Evolutionary conservation across 345 rosid genomes (phyloP).

Genomic region (Gossypium sturtianum): DNA sequence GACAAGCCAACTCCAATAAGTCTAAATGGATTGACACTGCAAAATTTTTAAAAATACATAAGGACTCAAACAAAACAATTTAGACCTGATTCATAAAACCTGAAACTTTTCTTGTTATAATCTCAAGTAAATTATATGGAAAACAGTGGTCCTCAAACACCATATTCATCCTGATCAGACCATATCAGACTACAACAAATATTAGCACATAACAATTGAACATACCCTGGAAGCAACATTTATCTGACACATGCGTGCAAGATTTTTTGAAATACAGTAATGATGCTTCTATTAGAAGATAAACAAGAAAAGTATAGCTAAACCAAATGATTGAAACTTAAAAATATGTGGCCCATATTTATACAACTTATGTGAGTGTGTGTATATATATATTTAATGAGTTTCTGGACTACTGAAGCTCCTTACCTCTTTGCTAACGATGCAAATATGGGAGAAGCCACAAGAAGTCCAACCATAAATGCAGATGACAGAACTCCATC

Average conservation of each 20-base stretch:
- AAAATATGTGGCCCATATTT: not conserved
- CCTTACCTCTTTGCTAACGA: constrained; percentile 72
- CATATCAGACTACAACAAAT: not conserved
- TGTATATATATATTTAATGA: not conserved
- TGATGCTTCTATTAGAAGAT: not conserved
- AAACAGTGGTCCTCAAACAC: not conserved
- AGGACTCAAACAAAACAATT: constrained; percentile 5
- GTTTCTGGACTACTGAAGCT: not conserved
- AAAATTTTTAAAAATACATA: constrained; percentile 17
- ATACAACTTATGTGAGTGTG: not conserved
- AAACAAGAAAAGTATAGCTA: not conserved
- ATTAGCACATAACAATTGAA: not conserved
- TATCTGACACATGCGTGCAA: not conserved
- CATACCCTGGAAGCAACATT: not conserved
- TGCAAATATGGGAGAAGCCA: constrained; percentile 92
- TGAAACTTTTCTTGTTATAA: constrained; percentile 1
- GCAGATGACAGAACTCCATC: constrained; percentile 93
- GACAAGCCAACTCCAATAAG: constrained; percentile 90
- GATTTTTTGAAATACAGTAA: not conserved
- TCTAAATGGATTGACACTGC: constrained; percentile 87
- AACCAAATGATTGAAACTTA: not conserved
- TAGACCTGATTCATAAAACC: not conserved
- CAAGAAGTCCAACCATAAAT: constrained; percentile 94
- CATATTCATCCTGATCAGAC: not conserved
- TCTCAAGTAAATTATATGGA: not conserved